A percentile compares a stretch with the other conserved stretches of the same genome.
phyloP scores from a whole-genome alignment of 2,329 filamentous ascomycete species.

The Penicillium sp. region DNA sequence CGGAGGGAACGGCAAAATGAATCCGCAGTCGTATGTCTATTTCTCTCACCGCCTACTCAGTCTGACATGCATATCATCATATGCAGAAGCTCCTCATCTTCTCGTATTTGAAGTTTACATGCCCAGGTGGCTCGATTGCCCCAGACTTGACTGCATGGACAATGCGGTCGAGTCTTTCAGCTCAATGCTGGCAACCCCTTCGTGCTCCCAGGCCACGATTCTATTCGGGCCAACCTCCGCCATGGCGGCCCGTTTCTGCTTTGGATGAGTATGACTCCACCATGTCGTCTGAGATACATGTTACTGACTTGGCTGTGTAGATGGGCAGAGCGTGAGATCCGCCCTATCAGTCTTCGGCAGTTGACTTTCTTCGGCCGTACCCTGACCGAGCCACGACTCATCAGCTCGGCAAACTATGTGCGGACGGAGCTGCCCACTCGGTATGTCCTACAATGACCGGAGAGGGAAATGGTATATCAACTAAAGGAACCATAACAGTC shows the following conservation, averaged over 20 bases:
- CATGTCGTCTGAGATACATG: conserved; percentile 1
- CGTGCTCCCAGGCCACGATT: conserved; percentile 20
- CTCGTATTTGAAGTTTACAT: neutral
- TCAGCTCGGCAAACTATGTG: conserved; percentile 96
- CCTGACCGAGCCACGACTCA: conserved; percentile 78
- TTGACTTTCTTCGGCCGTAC: conserved; percentile 96
- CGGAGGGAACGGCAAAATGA: neutral
- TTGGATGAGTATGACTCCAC: conserved; percentile 53
- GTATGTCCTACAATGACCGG: conserved; percentile 40
- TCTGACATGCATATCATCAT: conserved; percentile 12
- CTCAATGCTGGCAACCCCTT: conserved; percentile 31
- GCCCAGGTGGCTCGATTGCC: conserved; percentile 2
- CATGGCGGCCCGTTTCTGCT: conserved; percentile 56
- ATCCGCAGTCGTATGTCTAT: conserved; percentile 12
- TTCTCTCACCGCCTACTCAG: conserved; percentile 14
- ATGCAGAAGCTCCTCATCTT: conserved; percentile 5
- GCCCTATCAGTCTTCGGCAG: conserved; percentile 93
- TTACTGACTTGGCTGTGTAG: conserved; percentile 43
- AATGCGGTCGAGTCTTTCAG: conserved; percentile 36
- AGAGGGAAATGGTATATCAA: neutral
- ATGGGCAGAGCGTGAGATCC: conserved; percentile 88
- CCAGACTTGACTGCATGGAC: conserved; percentile 27
- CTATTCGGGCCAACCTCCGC: conserved; percentile 43
- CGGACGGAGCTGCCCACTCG: conserved; percentile 86
- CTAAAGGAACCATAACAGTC: conserved; percentile 45